Evolutionary conservation across 495 filamentous ascomycete genomes (phyloP).

Genomic region (Lentithecium fluviatile): DNA sequence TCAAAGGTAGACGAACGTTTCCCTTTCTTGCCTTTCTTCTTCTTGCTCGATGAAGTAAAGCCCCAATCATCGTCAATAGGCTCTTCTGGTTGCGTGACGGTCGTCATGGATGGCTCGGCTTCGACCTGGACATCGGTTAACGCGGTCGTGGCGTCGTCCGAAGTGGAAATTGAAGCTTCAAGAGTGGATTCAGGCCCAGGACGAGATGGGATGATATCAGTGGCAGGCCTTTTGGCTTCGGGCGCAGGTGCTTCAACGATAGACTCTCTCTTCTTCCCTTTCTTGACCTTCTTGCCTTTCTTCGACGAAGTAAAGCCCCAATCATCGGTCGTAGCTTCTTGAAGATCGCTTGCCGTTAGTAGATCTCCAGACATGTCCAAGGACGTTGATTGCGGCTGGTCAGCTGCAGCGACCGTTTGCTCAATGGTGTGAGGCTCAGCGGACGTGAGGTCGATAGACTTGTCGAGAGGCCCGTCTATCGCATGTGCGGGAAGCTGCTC

Average conservation of each 20-base stretch:
- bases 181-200: background rate
- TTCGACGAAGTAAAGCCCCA: conserved; percentile 15
- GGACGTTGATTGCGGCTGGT: background rate
- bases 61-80: background rate
- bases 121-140: background rate
- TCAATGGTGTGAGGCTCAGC: no score
- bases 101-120: background rate
- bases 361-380: background rate
- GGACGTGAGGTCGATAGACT: no score
- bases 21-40: conserved; percentile 17
- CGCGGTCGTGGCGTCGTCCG: background rate
- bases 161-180: background rate
- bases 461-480: no score
- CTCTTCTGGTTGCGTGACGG: background rate
- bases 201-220: background rate
- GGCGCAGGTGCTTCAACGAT: conserved; percentile 15
- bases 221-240: background rate
- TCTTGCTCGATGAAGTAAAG: conserved; percentile 1
- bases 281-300: conserved; percentile 27
- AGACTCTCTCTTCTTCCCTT: conserved; percentile 2
- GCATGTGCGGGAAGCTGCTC: no score
- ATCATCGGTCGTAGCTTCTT: conserved; percentile 10
- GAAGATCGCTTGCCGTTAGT: conserved; percentile 3
- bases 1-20: conserved; percentile 15
- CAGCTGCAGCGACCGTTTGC: background rate